Conservation (phyloP, 2,329 filamentous ascomycete genomes). For the Ambrosiella xylebori region DNA sequence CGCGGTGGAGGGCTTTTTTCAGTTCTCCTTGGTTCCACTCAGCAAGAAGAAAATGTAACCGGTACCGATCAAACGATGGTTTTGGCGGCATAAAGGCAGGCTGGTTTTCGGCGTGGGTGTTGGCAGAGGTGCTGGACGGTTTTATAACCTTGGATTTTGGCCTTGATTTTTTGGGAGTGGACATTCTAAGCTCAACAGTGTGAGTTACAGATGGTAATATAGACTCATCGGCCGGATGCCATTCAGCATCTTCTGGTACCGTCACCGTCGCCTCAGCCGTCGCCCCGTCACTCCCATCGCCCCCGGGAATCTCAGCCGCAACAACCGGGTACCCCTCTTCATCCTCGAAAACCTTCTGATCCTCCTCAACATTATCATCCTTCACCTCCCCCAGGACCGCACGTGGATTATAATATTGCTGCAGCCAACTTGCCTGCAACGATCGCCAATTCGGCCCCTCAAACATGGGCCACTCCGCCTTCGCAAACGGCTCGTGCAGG, state of each 20-base stretch:
- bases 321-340: neutral
- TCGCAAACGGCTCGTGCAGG: slow-evolving; percentile 10
- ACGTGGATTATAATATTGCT: slow-evolving; percentile 11
- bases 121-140: neutral
- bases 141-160: neutral
- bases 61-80: slow-evolving; percentile 7
- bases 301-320: neutral
- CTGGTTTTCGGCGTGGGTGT: neutral
- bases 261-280: neutral
- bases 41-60: slow-evolving; percentile 8
- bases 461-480: slow-evolving; percentile 10
- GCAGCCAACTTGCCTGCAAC: slow-evolving; percentile 10
- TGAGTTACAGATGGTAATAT: neutral
- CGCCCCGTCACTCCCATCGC: neutral
- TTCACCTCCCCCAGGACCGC: neutral
- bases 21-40: slow-evolving; percentile 11
- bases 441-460: slow-evolving; percentile 11
- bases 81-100: neutral
- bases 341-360: neutral
- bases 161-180: no score
- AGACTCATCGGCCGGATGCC: neutral
- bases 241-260: neutral
- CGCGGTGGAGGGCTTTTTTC: slow-evolving; percentile 8
- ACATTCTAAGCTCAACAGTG: no score
- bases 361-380: neutral